phyloP scores from a whole-genome alignment of 495 filamentous ascomycete species.

The Eremomyces bilateralis region DNA sequence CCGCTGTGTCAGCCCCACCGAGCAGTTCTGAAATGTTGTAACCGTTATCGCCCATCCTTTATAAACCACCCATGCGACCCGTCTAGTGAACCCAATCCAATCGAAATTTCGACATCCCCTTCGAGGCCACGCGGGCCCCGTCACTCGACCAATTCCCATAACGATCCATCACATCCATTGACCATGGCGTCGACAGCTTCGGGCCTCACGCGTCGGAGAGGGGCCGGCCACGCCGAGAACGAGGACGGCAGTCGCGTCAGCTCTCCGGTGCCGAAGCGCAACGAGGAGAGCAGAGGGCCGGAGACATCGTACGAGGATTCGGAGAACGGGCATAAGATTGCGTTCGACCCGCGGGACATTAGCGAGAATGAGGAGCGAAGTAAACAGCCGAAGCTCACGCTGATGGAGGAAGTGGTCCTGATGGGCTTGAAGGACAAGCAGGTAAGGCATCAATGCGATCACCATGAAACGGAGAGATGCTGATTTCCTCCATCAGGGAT shows the following conservation, averaged over 20 bases:
- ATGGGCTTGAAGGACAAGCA: conserved; percentile 97
- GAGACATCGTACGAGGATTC: conserved; percentile 83
- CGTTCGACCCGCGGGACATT: conserved; percentile 90
- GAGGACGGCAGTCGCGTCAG: conserved; percentile 40
- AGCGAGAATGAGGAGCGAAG: conserved; percentile 89
- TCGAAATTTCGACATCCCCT: no score
- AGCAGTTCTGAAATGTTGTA: no score
- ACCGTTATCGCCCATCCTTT: no score
- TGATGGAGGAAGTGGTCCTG: conserved; percentile 95
- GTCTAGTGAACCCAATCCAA: no score
- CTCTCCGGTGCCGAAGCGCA: conserved; percentile 40
- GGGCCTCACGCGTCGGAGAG: conserved; percentile 57
- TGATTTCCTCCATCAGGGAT: no score
- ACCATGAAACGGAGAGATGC: no score
- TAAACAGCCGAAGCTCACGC: conserved; percentile 92
- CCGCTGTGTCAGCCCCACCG: no score
- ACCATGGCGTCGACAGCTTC: conserved; percentile 11
- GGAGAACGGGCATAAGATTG: conserved; percentile 97
- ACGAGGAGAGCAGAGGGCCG: conserved; percentile 40
- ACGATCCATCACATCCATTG: not conserved
- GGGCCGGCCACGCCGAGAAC: conserved; percentile 40
- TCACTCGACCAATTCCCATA: no score
- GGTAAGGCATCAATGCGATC: conserved; percentile 41
- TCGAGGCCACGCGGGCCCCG: no score
- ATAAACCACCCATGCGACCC: no score